A percentile compares a stretch with the other conserved stretches of the same genome.
phyloP scores from a whole-genome alignment of 2,329 filamentous ascomycete genomes.

The Pseudophaeomoniella oleicola region DNA sequence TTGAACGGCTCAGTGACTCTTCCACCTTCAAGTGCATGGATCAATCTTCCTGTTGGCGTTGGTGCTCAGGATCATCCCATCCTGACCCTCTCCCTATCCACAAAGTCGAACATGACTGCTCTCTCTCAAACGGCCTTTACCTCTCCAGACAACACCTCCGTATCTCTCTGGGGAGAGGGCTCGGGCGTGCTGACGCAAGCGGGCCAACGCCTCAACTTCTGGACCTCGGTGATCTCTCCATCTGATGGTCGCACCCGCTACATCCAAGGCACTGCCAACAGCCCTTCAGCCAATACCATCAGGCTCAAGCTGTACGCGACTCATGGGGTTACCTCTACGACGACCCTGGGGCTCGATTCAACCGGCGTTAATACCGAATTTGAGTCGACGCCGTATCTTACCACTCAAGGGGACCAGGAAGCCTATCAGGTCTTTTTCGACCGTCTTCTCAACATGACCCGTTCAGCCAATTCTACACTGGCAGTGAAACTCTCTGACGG shows the following conservation, averaged over 20 bases:
- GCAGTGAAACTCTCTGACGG: conserved; percentile 9
- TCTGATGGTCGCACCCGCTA: not conserved
- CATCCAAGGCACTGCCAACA: not conserved
- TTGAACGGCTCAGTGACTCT: conserved; percentile 25
- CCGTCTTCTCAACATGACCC: conserved; percentile 7
- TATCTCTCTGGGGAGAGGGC: not conserved
- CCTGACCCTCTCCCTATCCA: not conserved
- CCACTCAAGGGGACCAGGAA: conserved; percentile 2
- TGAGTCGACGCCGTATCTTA: conserved; percentile 2
- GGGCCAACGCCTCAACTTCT: not conserved
- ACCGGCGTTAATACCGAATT: not conserved
- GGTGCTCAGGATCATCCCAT: conserved; percentile 27
- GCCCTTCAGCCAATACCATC: not conserved
- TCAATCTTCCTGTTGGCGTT: conserved; percentile 35
- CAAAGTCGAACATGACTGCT: not conserved
- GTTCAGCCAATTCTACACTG: conserved; percentile 26
- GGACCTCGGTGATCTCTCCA: not conserved
- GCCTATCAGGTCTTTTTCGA: not conserved
- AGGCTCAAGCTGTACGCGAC: not conserved
- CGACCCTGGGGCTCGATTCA: not conserved
- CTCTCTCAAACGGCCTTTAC: not conserved
- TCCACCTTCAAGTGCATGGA: conserved; percentile 30
- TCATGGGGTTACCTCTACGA: not conserved
- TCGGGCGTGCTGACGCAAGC: not conserved
- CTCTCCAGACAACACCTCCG: not conserved